Evolutionary conservation across 2,329 filamentous ascomycete species (phyloP).

Genomic region (Trichophyton mentagrophytes): DNA sequence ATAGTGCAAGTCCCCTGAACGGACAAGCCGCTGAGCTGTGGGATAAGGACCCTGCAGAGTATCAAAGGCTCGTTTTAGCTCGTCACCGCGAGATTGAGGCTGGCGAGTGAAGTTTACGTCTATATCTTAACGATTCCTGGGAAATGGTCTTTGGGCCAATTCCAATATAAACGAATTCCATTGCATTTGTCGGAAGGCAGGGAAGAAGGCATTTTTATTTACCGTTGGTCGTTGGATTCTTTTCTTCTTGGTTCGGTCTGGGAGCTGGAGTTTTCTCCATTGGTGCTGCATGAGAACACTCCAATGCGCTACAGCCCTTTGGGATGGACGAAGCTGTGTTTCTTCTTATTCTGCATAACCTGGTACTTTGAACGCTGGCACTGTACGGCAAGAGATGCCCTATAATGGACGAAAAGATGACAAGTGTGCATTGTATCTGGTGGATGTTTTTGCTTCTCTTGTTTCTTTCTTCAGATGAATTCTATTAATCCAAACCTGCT

Average conservation of each 20-base stretch:
- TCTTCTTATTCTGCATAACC: background rate
- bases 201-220: background rate
- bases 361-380: background rate
- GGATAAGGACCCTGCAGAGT: conserved; percentile 78
- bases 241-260: background rate
- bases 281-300: background rate
- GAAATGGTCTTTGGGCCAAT: background rate
- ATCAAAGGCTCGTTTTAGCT: conserved; percentile 61
- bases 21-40: conserved; percentile 92
- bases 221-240: background rate
- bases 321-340: background rate
- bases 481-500: background rate
- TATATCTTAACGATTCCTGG: background rate
- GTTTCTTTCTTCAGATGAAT: background rate
- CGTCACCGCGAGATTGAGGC: conserved; percentile 48
- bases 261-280: background rate
- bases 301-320: background rate
- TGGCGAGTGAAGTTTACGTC: conserved; percentile 21
- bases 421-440: background rate
- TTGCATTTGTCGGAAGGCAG: background rate
- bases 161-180: background rate
- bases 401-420: background rate
- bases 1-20: conserved; percentile 81
- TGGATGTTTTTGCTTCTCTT: background rate
- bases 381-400: background rate